Evolutionary conservation across 1,139 yeast genomes (phyloP).

Genomic region (Blastobotrys apis): DNA sequence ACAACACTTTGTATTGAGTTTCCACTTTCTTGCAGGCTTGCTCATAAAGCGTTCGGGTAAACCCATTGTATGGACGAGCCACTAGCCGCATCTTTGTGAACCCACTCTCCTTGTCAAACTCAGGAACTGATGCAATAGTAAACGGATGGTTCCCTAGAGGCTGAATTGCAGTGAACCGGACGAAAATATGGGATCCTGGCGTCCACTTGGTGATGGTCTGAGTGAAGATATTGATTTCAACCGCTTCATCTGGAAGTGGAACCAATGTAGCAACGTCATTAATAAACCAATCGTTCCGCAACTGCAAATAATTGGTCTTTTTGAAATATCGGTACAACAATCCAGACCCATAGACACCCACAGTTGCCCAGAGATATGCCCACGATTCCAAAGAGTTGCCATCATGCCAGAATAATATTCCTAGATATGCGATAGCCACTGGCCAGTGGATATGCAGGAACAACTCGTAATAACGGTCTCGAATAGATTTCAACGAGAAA

Average conservation of each 20-base stretch:
- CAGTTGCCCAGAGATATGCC: slow-evolving; percentile 52
- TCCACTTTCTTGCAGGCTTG: slow-evolving; percentile 24
- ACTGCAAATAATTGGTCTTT: slow-evolving; percentile 46
- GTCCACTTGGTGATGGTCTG: slow-evolving; percentile 42
- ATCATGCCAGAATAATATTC: slow-evolving; percentile 51
- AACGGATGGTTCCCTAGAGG: slow-evolving; percentile 60
- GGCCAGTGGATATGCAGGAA: slow-evolving; percentile 60
- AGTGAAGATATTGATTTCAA: slow-evolving; percentile 43
- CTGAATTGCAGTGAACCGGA: slow-evolving; percentile 47
- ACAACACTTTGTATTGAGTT: slow-evolving; percentile 34
- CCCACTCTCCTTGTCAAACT: slow-evolving; percentile 22
- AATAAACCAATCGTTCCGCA: slow-evolving; percentile 43
- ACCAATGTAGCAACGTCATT: slow-evolving; percentile 45
- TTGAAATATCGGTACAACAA: slow-evolving; percentile 47
- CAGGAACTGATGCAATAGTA: slow-evolving; percentile 47
- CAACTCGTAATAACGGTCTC: slow-evolving; percentile 48
- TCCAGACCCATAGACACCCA: slow-evolving; percentile 55
- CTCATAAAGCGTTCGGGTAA: slow-evolving; percentile 40
- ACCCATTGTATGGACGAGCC: slow-evolving; percentile 49
- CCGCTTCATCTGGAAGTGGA: slow-evolving; percentile 37
- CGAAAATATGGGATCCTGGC: slow-evolving; percentile 60
- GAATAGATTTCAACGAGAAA: slow-evolving; percentile 43
- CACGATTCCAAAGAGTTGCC: slow-evolving; percentile 40
- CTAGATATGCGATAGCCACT: slow-evolving; percentile 51
- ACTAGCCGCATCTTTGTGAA: slow-evolving; percentile 43